phyloP scores from a whole-genome alignment of 2,329 filamentous ascomycete species.

The Coniochaeta prunicola region DNA sequence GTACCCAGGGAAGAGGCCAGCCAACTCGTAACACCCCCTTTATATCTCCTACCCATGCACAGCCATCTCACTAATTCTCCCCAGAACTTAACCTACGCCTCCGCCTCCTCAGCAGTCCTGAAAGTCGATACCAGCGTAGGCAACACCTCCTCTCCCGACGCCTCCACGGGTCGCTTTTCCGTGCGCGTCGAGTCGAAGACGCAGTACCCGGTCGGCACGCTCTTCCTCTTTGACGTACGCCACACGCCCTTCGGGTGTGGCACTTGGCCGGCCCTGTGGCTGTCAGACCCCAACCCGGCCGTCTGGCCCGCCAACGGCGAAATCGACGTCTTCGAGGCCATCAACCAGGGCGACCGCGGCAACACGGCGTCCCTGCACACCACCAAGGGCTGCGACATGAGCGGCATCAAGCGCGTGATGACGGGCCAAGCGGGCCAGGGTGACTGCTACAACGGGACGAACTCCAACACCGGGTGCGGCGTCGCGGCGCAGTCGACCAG shows the following conservation, averaged over 20 bases:
- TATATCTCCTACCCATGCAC: neutral
- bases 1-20: constrained; percentile 34
- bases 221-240: constrained; percentile 61
- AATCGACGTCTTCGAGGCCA: constrained; percentile 55
- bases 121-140: constrained; percentile 54
- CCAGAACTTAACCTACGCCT: constrained; percentile 58
- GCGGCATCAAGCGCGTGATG: constrained; percentile 45
- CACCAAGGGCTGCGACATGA: constrained; percentile 40
- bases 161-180: constrained; percentile 53
- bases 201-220: constrained; percentile 47
- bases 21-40: constrained; percentile 29
- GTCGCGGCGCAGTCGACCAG: constrained; percentile 31
- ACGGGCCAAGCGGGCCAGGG: constrained; percentile 32
- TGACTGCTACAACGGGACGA: constrained; percentile 43
- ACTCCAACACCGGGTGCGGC: constrained; percentile 51
- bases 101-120: constrained; percentile 44
- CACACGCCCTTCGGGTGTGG: constrained; percentile 58
- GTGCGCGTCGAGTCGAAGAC: constrained; percentile 55
- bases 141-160: constrained; percentile 36
- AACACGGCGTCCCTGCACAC: constrained; percentile 57
- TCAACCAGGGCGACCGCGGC: constrained; percentile 45
- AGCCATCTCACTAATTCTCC: constrained; percentile 1
- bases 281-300: constrained; percentile 36
- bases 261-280: constrained; percentile 61
- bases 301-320: constrained; percentile 60